Base-by-base conservation (phyloP, 257 asterid species). In the Solanum verrucosum region DNA sequence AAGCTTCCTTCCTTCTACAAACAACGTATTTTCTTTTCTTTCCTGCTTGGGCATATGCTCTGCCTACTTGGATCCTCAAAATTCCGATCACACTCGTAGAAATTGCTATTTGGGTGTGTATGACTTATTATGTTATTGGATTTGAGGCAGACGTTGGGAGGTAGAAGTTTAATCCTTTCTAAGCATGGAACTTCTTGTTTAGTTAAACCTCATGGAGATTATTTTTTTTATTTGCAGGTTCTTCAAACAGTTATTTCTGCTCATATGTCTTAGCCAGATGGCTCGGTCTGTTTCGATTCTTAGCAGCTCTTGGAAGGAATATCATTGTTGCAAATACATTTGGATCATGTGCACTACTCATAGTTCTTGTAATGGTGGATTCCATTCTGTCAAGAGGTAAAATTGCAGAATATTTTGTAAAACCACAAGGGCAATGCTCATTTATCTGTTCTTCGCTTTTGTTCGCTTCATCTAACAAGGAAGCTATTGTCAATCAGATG, bases 41-140 rank as follows among this genome's bases (percentile, higher is more conserved):
- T 38, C 98, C 98, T 75, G 89, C 98, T 2, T 94, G 98, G 98
- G 98, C 96, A 3, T 94, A 93, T 87, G 92, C 98, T 89, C 65
- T 95, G 70, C 98, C 98, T 16, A 9, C 92, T 12, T 95, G 96
- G 95, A 87, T 95, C 88, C 95, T 95, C 87, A 93, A 92, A 79
- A 91, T 95, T 25, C 96, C 98, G 1, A 44, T 95, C 90, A 87
- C 96, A 52, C 88, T 95, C 18, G 37, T 91, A 73, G 91, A 44
- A 79, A 91, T 92, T 67, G 49, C 91, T 34, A 25, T 91, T 33
- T 91, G 92, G 92, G 88, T 90, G 37, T 87, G 83, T 21, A 87
- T 92, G 60, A 92, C 96, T 52, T 94, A 94, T 65, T 94, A 91
- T 35, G 93, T 88, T n/a, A 92, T 93, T 46, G 95, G 97, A 10